phyloP scores from a whole-genome alignment of 2,329 filamentous ascomycete species.

The Beauveria scarabaeidicola region DNA sequence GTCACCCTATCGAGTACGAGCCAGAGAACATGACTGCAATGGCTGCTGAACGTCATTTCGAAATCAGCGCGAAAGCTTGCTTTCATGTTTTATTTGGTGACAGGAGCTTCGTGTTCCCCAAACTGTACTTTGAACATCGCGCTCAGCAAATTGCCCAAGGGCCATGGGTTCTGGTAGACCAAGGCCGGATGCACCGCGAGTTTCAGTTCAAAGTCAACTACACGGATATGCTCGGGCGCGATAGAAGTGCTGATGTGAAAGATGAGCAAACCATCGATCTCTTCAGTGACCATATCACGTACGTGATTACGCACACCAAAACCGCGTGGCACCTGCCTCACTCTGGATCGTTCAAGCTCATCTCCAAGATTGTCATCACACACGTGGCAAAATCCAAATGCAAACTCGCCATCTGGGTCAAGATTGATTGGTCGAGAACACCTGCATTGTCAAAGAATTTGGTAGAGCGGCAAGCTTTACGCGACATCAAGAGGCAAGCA shows the following conservation, averaged over 20 bases:
- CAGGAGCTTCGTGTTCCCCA: constrained; percentile 88
- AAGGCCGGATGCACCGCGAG: constrained; percentile 63
- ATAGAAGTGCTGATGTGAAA: constrained; percentile 53
- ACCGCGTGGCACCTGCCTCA: constrained; percentile 80
- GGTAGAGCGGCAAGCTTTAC: constrained; percentile 63
- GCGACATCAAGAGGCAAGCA: constrained; percentile 64
- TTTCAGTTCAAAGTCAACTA: constrained; percentile 73
- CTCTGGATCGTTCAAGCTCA: constrained; percentile 66
- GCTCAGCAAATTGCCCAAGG: constrained; percentile 76
- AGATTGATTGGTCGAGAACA: constrained; percentile 74
- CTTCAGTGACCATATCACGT: constrained; percentile 65
- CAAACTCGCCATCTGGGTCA: constrained; percentile 80
- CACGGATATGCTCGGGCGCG: constrained; percentile 54
- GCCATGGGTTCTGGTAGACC: constrained; percentile 68
- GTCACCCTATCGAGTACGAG: constrained; percentile 72
- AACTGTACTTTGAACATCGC: constrained; percentile 75
- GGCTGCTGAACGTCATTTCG: constrained; percentile 72
- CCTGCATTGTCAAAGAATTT: constrained; percentile 52
- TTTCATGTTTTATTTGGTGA: constrained; percentile 97
- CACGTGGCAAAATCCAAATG: constrained; percentile 87
- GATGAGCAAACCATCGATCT: constrained; percentile 85
- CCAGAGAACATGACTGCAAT: constrained; percentile 72
- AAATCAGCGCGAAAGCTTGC: constrained; percentile 85
- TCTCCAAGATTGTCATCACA: constrained; percentile 89
- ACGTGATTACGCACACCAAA: constrained; percentile 54